Percentiles rank a stretch among this genome's conserved stretches.
Conservation (phyloP, 371 early-diverging fungal genomes). For the Lichtheimia ramosa region DNA sequence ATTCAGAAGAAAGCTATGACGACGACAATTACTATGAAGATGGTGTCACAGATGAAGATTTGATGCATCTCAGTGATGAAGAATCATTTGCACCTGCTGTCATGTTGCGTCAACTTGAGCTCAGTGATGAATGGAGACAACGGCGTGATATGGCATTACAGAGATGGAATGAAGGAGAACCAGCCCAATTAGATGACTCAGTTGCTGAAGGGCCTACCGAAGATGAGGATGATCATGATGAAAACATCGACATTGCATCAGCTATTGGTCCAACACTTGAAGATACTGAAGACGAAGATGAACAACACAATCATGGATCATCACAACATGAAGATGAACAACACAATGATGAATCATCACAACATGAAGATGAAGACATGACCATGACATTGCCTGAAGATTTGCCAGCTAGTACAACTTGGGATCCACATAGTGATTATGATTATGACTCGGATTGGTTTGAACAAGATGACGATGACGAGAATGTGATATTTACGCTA, state of each 20-base stretch:
- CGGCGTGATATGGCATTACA: too few relatives aligned
- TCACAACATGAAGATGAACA: too few relatives aligned
- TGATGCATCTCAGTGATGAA: not conserved
- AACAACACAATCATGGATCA: not conserved
- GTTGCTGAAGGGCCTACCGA: not conserved
- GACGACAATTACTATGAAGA: constrained; percentile 5
- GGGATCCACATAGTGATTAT: not conserved
- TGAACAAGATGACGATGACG: not conserved
- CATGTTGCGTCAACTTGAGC: not conserved
- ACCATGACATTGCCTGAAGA: too few relatives aligned
- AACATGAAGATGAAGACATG: not conserved
- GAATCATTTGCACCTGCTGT: constrained; percentile 1
- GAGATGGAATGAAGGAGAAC: constrained; percentile 5
- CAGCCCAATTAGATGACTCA: not conserved
- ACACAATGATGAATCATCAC: too few relatives aligned
- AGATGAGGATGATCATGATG: not conserved
- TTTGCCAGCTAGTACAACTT: not conserved
- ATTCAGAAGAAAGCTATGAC: constrained; percentile 7
- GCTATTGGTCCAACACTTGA: not conserved
- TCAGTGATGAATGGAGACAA: not conserved
- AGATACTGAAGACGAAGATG: not conserved
- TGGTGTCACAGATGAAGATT: constrained; percentile 1
- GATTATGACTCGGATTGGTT: not conserved
- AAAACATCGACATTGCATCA: not conserved
- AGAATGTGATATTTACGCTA: not conserved